phyloP scores from a whole-genome alignment of 1,139 yeast genomes.

The Suhomyces chickasaworum region DNA sequence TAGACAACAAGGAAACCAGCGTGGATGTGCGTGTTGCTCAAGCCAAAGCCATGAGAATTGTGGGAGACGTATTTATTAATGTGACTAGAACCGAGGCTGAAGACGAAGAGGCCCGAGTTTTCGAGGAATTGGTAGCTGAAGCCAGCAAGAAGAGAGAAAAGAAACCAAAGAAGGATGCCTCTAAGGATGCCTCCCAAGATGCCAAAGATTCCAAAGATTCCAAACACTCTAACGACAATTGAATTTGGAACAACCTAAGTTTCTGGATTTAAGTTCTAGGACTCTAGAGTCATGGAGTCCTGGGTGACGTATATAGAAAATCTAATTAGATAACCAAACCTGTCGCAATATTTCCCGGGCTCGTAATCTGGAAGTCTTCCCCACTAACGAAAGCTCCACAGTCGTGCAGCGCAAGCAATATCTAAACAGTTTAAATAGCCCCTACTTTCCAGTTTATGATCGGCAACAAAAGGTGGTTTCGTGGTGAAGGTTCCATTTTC shows the following conservation, averaged over 20 bases:
- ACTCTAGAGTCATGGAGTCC: too few species aligned
- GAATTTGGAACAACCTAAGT: too few species aligned
- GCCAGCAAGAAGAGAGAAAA: slow-evolving; percentile 79
- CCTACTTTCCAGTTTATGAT: not conserved
- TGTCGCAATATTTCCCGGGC: not conserved
- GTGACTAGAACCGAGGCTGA: slow-evolving; percentile 78
- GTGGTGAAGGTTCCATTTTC: not conserved
- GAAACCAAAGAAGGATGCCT: slow-evolving; percentile 26
- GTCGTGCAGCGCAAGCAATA: slow-evolving; percentile 1
- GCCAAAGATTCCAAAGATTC: too few species aligned
- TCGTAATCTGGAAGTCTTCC: not conserved
- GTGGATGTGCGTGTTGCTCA: slow-evolving; percentile 63
- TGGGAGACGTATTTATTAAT: slow-evolving; percentile 72
- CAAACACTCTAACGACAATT: not conserved
- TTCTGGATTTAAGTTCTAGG: too few species aligned
- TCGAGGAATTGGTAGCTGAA: slow-evolving; percentile 90
- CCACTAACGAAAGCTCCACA: not conserved
- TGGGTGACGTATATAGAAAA: slow-evolving; percentile 2
- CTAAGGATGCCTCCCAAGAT: too few species aligned
- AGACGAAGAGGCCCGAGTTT: slow-evolving; percentile 87
- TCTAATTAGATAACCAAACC: not conserved
- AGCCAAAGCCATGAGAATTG: slow-evolving; percentile 73
- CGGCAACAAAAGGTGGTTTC: not conserved
- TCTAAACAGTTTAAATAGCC: not conserved
- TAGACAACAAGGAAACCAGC: slow-evolving; percentile 63